Conservation (phyloP, 441 rosid species). For the Euphorbia corollata region DNA sequence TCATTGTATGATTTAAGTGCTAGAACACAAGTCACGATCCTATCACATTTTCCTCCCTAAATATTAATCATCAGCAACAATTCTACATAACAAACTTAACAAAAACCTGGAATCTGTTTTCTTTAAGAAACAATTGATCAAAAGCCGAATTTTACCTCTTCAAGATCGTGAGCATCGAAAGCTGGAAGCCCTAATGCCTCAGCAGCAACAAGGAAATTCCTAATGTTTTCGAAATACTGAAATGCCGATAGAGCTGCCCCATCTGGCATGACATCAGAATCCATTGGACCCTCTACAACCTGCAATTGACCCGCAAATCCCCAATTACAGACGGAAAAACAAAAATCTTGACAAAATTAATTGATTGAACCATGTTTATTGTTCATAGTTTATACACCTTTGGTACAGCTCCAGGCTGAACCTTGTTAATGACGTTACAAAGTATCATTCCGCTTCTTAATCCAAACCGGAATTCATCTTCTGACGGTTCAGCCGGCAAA, state of each 20-base stretch:
- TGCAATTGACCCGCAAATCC: slow-evolving; percentile 17
- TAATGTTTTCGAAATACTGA: slow-evolving; percentile 92
- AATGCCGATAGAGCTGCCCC: slow-evolving; percentile 93
- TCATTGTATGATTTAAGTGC: slow-evolving; percentile 80
- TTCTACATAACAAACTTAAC: background rate
- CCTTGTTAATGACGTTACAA: slow-evolving; percentile 70
- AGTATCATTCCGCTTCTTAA: slow-evolving; percentile 83
- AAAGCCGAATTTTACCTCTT: slow-evolving; percentile 40
- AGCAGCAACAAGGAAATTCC: slow-evolving; percentile 83
- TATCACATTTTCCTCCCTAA: slow-evolving; percentile 86
- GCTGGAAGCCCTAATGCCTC: slow-evolving; percentile 74
- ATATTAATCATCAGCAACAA: slow-evolving; percentile 18
- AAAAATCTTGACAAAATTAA: no score
- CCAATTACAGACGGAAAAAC: background rate
- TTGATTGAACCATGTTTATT: background rate
- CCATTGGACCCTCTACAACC: slow-evolving; percentile 84
- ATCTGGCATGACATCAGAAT: slow-evolving; percentile 59
- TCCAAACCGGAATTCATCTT: slow-evolving; percentile 73
- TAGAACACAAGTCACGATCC: slow-evolving; percentile 77
- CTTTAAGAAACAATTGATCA: background rate
- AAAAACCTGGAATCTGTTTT: background rate
- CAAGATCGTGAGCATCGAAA: slow-evolving; percentile 90
- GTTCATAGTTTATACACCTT: slow-evolving; percentile 64
- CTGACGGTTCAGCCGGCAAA: slow-evolving; percentile 79
- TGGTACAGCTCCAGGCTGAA: slow-evolving; percentile 68